Evolutionary conservation across 1,284 basidiomycete genomes (phyloP).

Genomic region (Naganishia sp.): DNA sequence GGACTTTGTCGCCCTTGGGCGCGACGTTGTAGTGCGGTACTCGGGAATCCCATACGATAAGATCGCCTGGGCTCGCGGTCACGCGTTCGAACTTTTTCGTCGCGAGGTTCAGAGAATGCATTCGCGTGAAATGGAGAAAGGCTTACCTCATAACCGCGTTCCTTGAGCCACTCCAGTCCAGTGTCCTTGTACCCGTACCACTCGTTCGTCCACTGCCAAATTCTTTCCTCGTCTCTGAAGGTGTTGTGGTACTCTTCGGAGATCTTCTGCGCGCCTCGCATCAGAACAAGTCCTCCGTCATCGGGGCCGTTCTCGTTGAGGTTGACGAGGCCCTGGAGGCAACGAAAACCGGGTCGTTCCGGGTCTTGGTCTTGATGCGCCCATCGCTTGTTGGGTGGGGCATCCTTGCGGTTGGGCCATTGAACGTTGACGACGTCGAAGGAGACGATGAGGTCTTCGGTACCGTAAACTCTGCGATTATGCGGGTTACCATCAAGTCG

Average conservation of each 20-base stretch:
- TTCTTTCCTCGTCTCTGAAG: constrained; percentile 10
- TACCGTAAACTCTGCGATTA: constrained; percentile 45
- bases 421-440: constrained; percentile 39
- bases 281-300: constrained; percentile 55
- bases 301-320: constrained; percentile 49
- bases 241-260: constrained; percentile 41
- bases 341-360: constrained; percentile 16
- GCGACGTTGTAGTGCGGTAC: constrained; percentile 27
- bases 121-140: too few relatives aligned
- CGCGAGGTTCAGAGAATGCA: too few relatives aligned
- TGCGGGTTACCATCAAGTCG: too few relatives aligned
- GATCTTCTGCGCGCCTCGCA: constrained; percentile 46
- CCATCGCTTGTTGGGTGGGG: constrained; percentile 43
- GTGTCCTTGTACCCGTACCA: constrained; percentile 44
- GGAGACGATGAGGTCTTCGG: constrained; percentile 51
- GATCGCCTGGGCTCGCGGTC: constrained; percentile 39
- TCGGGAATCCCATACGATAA: constrained; percentile 42
- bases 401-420: constrained; percentile 34
- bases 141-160: constrained; percentile 43
- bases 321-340: constrained; percentile 44
- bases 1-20: constrained; percentile 8
- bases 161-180: constrained; percentile 42
- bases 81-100: constrained; percentile 36
- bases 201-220: constrained; percentile 35
- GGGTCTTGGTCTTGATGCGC: constrained; percentile 49